A percentile compares a stretch with the other conserved stretches of the same genome.
phyloP scores from a whole-genome alignment of 2,329 filamentous ascomycete species.

The Epichloe brachyelytri region DNA sequence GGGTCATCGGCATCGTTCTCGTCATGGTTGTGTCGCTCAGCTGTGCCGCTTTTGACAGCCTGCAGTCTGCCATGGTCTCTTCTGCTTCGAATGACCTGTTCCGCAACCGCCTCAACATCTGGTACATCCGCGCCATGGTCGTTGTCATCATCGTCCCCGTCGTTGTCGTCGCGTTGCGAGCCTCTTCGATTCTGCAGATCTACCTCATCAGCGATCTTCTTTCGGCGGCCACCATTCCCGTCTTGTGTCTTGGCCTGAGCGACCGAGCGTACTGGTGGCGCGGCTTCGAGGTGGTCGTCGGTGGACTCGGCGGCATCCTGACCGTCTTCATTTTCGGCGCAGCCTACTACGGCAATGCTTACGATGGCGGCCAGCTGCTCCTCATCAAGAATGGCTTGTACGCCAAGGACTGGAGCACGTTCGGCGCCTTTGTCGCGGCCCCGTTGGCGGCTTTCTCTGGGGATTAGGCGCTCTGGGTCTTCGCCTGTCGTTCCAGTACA shows the following conservation, averaged over 20 bases:
- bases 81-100: slow-evolving; percentile 75
- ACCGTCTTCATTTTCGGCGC: slow-evolving; percentile 72
- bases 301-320: slow-evolving; percentile 63
- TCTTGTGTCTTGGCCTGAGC: slow-evolving; percentile 58
- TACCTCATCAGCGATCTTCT: slow-evolving; percentile 74
- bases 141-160: slow-evolving; percentile 62
- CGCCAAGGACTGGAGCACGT: slow-evolving; percentile 65
- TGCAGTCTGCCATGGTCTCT: slow-evolving; percentile 78
- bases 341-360: slow-evolving; percentile 60
- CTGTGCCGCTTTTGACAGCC: slow-evolving; percentile 66
- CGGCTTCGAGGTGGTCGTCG: slow-evolving; percentile 68
- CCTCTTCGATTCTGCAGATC: slow-evolving; percentile 64
- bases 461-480: slow-evolving; percentile 48
- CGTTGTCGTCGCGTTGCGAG: slow-evolving; percentile 60
- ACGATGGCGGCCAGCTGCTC: slow-evolving; percentile 52
- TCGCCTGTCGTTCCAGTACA: slow-evolving; percentile 46
- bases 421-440: slow-evolving; percentile 71
- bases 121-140: slow-evolving; percentile 57
- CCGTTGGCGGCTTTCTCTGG: slow-evolving; percentile 65
- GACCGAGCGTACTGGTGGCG: slow-evolving; percentile 64
- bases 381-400: slow-evolving; percentile 64
- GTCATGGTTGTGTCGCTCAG: slow-evolving; percentile 70
- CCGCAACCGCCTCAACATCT: slow-evolving; percentile 66
- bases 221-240: slow-evolving; percentile 62
- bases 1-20: slow-evolving; percentile 72